phyloP scores from a whole-genome alignment of 768 basidiomycete genomes.

The Pulveroboletus sp. region DNA sequence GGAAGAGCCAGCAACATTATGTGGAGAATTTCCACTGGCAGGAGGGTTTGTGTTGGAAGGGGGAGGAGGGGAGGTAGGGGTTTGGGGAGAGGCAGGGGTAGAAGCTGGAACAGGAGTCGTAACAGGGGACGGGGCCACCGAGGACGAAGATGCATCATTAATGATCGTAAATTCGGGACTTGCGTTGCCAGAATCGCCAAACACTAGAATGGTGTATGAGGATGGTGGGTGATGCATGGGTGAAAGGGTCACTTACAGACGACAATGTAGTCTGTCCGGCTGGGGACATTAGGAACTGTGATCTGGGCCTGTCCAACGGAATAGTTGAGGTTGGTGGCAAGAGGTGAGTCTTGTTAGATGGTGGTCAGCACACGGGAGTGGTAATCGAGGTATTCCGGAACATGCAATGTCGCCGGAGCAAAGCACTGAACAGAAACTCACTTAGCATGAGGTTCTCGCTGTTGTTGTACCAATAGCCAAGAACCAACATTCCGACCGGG shows the following conservation, averaged over 20 bases:
- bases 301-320: slow-evolving; percentile 31
- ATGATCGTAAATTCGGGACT: slow-evolving; percentile 42
- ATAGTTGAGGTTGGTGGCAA: slow-evolving; percentile 34
- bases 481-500: slow-evolving; percentile 31
- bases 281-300: slow-evolving; percentile 34
- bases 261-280: slow-evolving; percentile 33
- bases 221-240: background rate
- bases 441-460: slow-evolving; percentile 33
- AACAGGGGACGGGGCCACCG: slow-evolving; percentile 6
- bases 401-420: background rate
- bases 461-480: slow-evolving; percentile 22
- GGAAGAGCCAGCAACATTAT: background rate
- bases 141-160: slow-evolving; percentile 54
- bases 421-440: slow-evolving; percentile 12
- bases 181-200: slow-evolving; percentile 42
- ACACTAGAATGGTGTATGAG: slow-evolving; percentile 22
- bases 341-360: slow-evolving; percentile 28
- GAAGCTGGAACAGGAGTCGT: background rate
- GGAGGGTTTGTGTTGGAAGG: no score
- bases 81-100: background rate
- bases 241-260: slow-evolving; percentile 30
- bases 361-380: slow-evolving; percentile 6
- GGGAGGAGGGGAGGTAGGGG: no score
- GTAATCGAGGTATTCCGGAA: background rate
- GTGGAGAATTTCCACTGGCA: background rate